Evolutionary conservation across 768 basidiomycete genomes (phyloP).

Genomic region (Candolleomyces efflorescens): DNA sequence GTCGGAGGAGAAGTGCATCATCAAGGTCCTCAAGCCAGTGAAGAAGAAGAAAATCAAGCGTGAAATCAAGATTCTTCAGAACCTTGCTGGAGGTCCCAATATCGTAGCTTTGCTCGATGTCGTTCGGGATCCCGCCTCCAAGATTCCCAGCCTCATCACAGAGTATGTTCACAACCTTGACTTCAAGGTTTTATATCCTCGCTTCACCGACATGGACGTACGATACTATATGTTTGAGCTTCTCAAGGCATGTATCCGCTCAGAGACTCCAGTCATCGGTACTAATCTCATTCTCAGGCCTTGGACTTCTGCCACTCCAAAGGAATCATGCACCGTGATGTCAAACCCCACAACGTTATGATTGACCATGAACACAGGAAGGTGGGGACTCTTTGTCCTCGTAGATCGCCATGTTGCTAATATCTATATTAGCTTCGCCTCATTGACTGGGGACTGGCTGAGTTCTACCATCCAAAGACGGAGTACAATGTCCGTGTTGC

Average conservation of each 20-base stretch:
- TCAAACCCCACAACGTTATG: conserved; percentile 99
- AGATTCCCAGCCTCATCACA: conserved; percentile 94
- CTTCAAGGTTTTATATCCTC: conserved; percentile 94
- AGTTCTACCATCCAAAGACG: conserved; percentile 97
- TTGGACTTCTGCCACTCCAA: conserved; percentile 98
- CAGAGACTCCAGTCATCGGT: background rate
- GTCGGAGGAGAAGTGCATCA: conserved; percentile 92
- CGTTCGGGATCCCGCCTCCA: conserved; percentile 92
- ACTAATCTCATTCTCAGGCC: conserved; percentile 48
- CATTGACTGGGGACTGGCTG: conserved; percentile 98
- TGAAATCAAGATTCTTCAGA: conserved; percentile 97
- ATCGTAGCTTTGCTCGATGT: conserved; percentile 91
- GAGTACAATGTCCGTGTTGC: conserved; percentile 99
- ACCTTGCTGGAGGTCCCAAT: conserved; percentile 94
- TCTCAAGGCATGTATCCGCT: conserved; percentile 59
- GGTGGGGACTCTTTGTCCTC: conserved; percentile 37
- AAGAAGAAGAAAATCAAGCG: conserved; percentile 99
- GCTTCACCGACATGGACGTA: conserved; percentile 94
- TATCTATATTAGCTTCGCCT: conserved; percentile 65
- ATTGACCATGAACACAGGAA: conserved; percentile 97
- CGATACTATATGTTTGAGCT: conserved; percentile 96
- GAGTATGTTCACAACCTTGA: conserved; percentile 99
- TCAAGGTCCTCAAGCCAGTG: conserved; percentile 97
- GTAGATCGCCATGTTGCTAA: conserved; percentile 7
- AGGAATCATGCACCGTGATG: conserved; percentile 98